Conservation (phyloP, 345 rosid genomes). For the Acer yangbiense region DNA sequence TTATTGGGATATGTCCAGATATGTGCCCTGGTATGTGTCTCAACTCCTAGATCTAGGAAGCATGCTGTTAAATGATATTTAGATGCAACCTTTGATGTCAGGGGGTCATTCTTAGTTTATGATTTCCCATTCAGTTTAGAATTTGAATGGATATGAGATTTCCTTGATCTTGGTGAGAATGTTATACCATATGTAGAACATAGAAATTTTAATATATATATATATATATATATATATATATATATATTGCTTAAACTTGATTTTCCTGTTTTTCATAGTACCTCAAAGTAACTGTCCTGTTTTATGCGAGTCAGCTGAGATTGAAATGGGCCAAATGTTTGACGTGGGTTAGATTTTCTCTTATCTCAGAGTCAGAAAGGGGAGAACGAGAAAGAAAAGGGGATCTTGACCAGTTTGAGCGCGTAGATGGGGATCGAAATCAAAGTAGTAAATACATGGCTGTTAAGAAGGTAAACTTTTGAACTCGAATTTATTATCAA, state of each 20-base stretch:
- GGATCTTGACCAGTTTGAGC: conserved; percentile 94
- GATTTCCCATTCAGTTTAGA: neutral
- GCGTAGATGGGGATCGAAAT: conserved; percentile 91
- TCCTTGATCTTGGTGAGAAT: conserved; percentile 17
- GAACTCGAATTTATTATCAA: neutral
- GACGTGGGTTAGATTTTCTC: conserved; percentile 21
- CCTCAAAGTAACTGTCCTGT: conserved; percentile 9
- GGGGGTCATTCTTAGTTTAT: neutral
- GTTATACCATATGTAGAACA: neutral
- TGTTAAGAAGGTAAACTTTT: conserved; percentile 70
- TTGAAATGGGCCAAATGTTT: conserved; percentile 16
- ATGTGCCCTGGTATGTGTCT: conserved; percentile 88
- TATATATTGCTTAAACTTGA: neutral
- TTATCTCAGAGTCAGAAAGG: conserved; percentile 78
- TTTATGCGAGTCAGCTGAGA: conserved; percentile 4
- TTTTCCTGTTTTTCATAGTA: neutral
- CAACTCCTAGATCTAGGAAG: conserved; percentile 20
- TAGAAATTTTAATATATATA: neutral
- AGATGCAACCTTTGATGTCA: conserved; percentile 17
- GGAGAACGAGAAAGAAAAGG: conserved; percentile 96
- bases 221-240: neutral
- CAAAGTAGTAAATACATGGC: conserved; percentile 84
- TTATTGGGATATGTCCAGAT: conserved; percentile 79
- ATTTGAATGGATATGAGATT: conserved; percentile 8
- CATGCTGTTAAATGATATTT: conserved; percentile 13